These are phyloP conservation scores for Trapa incisa DNA, from an alignment of 345 rosid species.

Conservation along the genomic window DNA sequence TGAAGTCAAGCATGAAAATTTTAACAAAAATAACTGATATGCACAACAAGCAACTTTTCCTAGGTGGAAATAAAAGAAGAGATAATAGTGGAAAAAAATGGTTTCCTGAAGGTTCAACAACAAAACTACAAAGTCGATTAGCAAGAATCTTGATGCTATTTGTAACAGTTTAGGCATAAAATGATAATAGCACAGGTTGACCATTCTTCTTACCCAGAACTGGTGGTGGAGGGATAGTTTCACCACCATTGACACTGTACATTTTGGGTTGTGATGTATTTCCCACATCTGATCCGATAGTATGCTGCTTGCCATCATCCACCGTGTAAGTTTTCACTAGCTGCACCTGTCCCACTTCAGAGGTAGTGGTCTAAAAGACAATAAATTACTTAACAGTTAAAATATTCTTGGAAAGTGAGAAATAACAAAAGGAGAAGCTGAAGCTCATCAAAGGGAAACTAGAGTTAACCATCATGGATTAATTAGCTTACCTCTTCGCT, in stretches of 20 bases:
- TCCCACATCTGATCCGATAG: background rate
- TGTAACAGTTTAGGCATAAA: background rate
- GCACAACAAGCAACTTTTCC: background rate
- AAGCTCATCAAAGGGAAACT: background rate
- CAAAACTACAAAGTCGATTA: background rate
- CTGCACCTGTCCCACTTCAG: conserved; percentile 15
- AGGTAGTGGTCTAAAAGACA: conserved; percentile 22
- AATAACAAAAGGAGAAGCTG: background rate
- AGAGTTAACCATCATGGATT: background rate
- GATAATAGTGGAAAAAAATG: background rate
- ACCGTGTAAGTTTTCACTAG: conserved; percentile 22
- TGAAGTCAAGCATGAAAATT: conserved; percentile 1
- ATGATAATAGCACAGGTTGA: background rate
- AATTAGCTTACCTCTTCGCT: conserved; percentile 41
- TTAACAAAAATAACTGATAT: background rate
- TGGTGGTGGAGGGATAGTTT: conserved; percentile 8
- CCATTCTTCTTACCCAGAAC: conserved; percentile 7
- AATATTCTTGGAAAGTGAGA: background rate
- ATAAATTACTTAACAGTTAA: background rate
- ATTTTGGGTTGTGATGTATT: background rate
- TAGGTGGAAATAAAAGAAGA: background rate
- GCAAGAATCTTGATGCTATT: background rate
- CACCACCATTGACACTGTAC: background rate
- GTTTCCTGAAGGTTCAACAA: no score
- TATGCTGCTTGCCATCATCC: conserved; percentile 4